Evolutionary conservation across 139 green algal species (phyloP).

Genomic region (Ettlia oleoabundans): DNA sequence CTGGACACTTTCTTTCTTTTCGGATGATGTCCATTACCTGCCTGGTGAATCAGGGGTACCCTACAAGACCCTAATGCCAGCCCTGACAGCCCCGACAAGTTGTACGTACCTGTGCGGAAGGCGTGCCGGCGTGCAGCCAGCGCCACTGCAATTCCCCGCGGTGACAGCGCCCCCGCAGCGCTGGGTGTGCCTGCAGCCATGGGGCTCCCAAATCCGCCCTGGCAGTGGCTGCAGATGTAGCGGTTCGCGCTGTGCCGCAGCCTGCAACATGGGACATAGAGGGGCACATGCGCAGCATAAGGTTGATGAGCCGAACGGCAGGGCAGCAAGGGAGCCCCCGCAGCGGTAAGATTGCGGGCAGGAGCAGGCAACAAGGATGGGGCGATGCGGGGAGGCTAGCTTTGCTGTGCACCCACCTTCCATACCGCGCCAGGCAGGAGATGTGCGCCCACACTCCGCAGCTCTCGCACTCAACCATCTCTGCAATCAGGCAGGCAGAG

Average conservation of each 20-base stretch:
- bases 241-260: neutral
- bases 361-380: too few relatives aligned
- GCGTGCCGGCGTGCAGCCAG: conserved; percentile 15
- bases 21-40: too few relatives aligned
- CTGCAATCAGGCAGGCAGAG: neutral
- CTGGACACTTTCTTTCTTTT: too few relatives aligned
- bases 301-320: too few relatives aligned
- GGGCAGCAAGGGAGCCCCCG: neutral
- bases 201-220: conserved; percentile 29
- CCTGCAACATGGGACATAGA: neutral
- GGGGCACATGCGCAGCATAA: too few relatives aligned
- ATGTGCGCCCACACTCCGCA: conserved; percentile 29
- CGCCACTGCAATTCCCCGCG: conserved; percentile 6
- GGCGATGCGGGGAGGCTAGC: too few relatives aligned
- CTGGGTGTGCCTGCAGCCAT: conserved; percentile 9
- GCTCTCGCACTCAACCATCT: conserved; percentile 26
- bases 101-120: conserved; percentile 12
- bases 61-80: neutral
- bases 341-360: too few relatives aligned
- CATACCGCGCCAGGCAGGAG: conserved; percentile 18
- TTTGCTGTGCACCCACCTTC: conserved; percentile 19
- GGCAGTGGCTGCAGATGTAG: conserved; percentile 19
- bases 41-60: too few relatives aligned
- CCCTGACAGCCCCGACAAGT: neutral
- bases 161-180: conserved; percentile 13